A percentile compares a stretch with the other conserved stretches of the same genome.
Evolutionary conservation across 2,329 filamentous ascomycete genomes (phyloP).

Genomic region (Phaeosphaeria sp.): DNA sequence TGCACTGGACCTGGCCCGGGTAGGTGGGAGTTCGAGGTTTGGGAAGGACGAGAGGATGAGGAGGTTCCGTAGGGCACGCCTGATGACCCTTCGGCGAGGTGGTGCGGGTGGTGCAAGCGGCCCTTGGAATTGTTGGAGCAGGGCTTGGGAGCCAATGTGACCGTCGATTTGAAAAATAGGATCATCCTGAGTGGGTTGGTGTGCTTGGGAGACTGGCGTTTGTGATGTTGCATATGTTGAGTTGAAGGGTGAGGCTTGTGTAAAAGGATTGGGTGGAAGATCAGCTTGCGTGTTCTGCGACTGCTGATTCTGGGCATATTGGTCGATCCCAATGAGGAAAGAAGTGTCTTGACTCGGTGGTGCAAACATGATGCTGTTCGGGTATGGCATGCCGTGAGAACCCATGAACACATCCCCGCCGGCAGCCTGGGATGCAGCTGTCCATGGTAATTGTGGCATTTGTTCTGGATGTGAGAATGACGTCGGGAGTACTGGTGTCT

Average conservation of each 20-base stretch:
- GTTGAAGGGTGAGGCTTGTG: conserved; percentile 22
- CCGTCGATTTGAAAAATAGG: conserved; percentile 27
- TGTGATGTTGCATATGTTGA: conserved; percentile 28
- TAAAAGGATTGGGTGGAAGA: conserved; percentile 35
- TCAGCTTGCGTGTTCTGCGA: conserved; percentile 19
- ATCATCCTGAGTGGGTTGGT: conserved; percentile 34
- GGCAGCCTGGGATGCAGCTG: conserved; percentile 28
- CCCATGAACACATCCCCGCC: conserved; percentile 32
- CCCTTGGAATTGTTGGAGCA: conserved; percentile 32
- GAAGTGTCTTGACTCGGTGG: conserved; percentile 37
- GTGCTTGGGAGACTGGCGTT: conserved; percentile 30
- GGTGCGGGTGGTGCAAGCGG: conserved; percentile 19
- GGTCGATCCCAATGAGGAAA: conserved; percentile 48
- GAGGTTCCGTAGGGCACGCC: conserved; percentile 62
- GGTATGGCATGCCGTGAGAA: conserved; percentile 30
- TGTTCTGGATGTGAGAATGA: conserved; percentile 22
- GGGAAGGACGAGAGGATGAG: conserved; percentile 60
- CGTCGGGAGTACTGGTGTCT: conserved; percentile 20
- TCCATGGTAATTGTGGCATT: conserved; percentile 26
- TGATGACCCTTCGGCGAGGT: conserved; percentile 47
- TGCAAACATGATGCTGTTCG: conserved; percentile 42
- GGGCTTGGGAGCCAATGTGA: conserved; percentile 24
- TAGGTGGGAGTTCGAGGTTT: conserved; percentile 49
- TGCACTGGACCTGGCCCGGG: conserved; percentile 60
- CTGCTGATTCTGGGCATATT: conserved; percentile 36